Base-by-base conservation (phyloP, 2,329 filamentous ascomycete species). In the Xylariaceae sp. region DNA sequence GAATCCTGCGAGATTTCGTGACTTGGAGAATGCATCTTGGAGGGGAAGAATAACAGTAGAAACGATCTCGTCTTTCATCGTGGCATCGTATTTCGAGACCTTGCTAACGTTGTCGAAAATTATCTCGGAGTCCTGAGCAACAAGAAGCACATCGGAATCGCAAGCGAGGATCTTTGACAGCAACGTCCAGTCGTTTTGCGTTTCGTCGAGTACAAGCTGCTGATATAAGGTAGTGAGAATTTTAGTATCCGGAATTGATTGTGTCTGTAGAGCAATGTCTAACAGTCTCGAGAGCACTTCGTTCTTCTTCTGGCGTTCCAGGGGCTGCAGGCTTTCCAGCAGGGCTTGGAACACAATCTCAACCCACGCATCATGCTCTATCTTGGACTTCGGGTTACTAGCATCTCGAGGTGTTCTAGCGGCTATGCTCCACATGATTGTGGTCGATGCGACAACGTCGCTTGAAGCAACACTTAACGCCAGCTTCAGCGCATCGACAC, bases 91-190 rank as follows among this genome's bases (percentile, higher is more conserved):
- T 52, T 56, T 53, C 53, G 51, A 57, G 63, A 63, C 37, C 60
- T 50, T 58, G 60, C 71, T 74, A 23, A 76, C 68, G 45, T 63
- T 66, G 17, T 64, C 63, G 35, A 78, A 66, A 10, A 77, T 59
- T 1, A 65, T 59, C 8, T 68, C 61, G 4, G 73, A 55, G 47
- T 72, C 64, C 23, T 72, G 65, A 30, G 73, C 67, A 53, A 74
- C 70, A 1, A 78, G 69, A 61, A 81, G 80, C 4, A 78, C 73
- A 61, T 76, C 76, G 2, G 76, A 65, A 62, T 81, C 78, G 54
- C 79, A 74, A 18, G 71, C 66, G 15, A 81, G 68, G n/a, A 79
- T 67, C 35, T 74, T 72, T 10, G 74, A 72, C 17, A 81, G 56
- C 17, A 81, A 62, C 1, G 63, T 58, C 75, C 77, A 79, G 54